Evolutionary conservation across 768 basidiomycete species (phyloP).

Genomic region (Phallus indusiatus): DNA sequence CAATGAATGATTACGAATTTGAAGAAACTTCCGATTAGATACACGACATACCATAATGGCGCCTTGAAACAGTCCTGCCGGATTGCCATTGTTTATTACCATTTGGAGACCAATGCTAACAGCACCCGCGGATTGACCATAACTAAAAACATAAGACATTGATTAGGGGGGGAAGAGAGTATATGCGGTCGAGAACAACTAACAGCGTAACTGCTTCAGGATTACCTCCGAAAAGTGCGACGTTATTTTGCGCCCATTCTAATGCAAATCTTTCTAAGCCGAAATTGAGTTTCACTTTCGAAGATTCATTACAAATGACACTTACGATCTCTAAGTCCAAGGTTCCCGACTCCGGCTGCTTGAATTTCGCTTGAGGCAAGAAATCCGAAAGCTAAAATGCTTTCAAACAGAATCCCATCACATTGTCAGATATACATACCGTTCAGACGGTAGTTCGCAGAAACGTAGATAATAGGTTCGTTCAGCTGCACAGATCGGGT

Average conservation of each 20-base stretch:
- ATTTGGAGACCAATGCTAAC: conserved; percentile 15
- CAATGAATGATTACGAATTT: not conserved
- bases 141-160: conserved; percentile 8
- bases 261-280: conserved; percentile 17
- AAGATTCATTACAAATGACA: not conserved
- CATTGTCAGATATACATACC: conserved; percentile 18
- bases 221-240: conserved; percentile 30
- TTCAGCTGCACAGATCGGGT: conserved; percentile 21
- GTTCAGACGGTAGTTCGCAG: conserved; percentile 29
- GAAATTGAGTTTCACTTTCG: not conserved
- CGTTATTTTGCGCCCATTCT: conserved; percentile 28
- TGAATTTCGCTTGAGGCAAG: conserved; percentile 10
- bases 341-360: conserved; percentile 11
- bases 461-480: conserved; percentile 30
- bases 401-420: not conserved
- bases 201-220: conserved; percentile 5
- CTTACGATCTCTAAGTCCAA: conserved; percentile 14
- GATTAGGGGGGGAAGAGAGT: not conserved
- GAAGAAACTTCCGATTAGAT: not conserved
- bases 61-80: conserved; percentile 15
- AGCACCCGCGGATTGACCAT: conserved; percentile 16
- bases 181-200: not conserved
- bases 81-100: conserved; percentile 12
- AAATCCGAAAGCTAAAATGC: conserved; percentile 15
- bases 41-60: conserved; percentile 13